Percentiles rank a stretch among this genome's conserved stretches.
Evolutionary conservation across 805 yeast genomes (phyloP).

Genomic region (Myxozyma monticola): DNA sequence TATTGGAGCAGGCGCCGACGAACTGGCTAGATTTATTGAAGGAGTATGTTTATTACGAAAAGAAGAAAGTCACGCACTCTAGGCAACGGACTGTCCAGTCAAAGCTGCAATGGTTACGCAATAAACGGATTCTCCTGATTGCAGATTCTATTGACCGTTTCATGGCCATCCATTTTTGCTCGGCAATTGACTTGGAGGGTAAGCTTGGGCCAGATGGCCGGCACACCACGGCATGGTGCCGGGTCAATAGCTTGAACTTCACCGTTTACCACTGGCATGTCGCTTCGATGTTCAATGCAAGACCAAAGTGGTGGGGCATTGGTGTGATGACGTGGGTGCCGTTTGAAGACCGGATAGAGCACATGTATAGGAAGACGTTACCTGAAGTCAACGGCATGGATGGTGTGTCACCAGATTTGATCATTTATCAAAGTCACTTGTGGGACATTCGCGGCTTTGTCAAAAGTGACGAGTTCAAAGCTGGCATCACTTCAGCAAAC

Average conservation of each 20-base stretch:
- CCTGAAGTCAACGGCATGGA: conserved; percentile 9
- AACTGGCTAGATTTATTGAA: conserved; percentile 6
- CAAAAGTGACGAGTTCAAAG: conserved; percentile 4
- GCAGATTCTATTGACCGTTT: conserved; percentile 24
- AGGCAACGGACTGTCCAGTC: background rate
- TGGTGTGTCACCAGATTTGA: conserved; percentile 16
- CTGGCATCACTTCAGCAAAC: background rate
- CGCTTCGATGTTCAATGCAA: conserved; percentile 16
- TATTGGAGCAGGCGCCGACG: conserved; percentile 1
- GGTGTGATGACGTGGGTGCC: conserved; percentile 11
- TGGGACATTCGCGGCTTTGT: conserved; percentile 18
- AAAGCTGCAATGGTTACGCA: conserved; percentile 4
- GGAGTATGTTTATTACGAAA: background rate
- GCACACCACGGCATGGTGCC: conserved; percentile 24
- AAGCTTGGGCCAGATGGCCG: background rate
- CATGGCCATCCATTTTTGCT: conserved; percentile 10
- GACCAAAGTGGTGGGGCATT: conserved; percentile 27
- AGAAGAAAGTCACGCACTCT: background rate
- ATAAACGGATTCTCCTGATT: conserved; percentile 14
- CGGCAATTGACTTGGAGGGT: background rate
- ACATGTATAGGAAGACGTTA: conserved; percentile 4
- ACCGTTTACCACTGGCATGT: conserved; percentile 27
- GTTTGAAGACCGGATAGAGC: conserved; percentile 16
- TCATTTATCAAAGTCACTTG: conserved; percentile 12
- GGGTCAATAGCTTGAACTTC: conserved; percentile 8